Conservation (phyloP, 352 stramenopile species). For the Phytophthora pisi region DNA sequence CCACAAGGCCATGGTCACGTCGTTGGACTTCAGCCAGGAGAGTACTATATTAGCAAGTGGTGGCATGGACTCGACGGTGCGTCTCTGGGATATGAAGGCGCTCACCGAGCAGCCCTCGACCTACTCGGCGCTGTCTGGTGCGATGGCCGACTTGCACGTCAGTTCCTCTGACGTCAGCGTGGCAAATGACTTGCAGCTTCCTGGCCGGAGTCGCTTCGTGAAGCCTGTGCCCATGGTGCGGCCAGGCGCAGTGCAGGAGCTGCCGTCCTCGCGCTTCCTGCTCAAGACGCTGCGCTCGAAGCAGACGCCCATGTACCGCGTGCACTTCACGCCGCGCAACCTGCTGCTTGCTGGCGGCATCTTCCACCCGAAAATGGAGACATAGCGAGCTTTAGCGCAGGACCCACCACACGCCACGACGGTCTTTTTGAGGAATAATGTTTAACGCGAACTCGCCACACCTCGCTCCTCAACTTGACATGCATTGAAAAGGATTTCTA, state of each 20-base stretch:
- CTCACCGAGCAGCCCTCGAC: conserved; percentile 59
- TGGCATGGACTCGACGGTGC: conserved; percentile 79
- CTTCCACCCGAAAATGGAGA: conserved; percentile 66
- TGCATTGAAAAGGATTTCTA: conserved; percentile 5
- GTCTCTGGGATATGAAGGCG: conserved; percentile 87
- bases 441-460: conserved; percentile 26
- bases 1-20: conserved; percentile 77
- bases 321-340: conserved; percentile 86
- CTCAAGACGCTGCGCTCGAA: conserved; percentile 87
- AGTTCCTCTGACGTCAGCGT: conserved; percentile 16
- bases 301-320: conserved; percentile 82
- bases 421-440: conserved; percentile 29
- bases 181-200: conserved; percentile 20
- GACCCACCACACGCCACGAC: conserved; percentile 3
- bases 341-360: conserved; percentile 77
- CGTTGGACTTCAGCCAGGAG: conserved; percentile 80
- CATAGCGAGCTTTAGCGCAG: conserved; percentile 31
- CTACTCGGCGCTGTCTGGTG: conserved; percentile 29
- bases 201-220: conserved; percentile 42
- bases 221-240: conserved; percentile 68
- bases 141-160: conserved; percentile 47
- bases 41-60: conserved; percentile 78
- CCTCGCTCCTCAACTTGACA: conserved; percentile 11
- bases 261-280: conserved; percentile 74
- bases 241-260: conserved; percentile 52